Base-by-base conservation (phyloP, 805 yeast genomes). In the Dipodascopsis uninucleata region DNA sequence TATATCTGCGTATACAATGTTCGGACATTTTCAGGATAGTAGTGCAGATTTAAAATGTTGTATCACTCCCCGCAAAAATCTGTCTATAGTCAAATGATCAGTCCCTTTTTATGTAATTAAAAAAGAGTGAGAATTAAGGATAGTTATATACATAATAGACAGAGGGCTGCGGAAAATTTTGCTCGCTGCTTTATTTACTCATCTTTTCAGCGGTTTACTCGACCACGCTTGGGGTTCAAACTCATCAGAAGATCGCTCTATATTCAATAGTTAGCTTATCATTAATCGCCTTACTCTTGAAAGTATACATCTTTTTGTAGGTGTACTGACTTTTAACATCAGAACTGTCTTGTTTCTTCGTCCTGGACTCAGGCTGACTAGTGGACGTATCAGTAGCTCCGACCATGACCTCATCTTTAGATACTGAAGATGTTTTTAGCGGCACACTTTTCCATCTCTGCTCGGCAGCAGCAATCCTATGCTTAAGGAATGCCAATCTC, bases 401-500 rank as follows among this genome's bases (percentile, higher is more conserved):
- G 4, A 31, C 28, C 18, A 16, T 39, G 18, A 18, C 33, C n/a
- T 22, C 20, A n/a, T 33, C 47, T 4, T 14, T 23, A 5, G 41
- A 39, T 3, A 41, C 47, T 4, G 43, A 26, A 14, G 41, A 25
- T 6, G 34, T 33, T 41, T 60, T 60, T 18, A 66, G 57, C 1
- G 71, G 69, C 7, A 63, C 53, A 14, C 62, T 48, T 21, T 47
- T 51, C 72, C 72, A 68, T 26, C 61, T 55, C 31, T 55, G 50
- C 23, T 68, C 68, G 9, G 71, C 71, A 33, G 71, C 71, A 39
- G 63, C 62, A 3, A 79, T 78, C 53, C 78, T 64, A 7, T 70
- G 54, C 58, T 77, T 75, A 52, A 85, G 68, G 12, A 67, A 68
- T 31, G 68, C 69, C 39, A 78, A 77, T 28, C 95, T 69, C 24